Percentiles rank a stretch among this genome's conserved stretches.
These are phyloP conservation scores for Lanmaoa rubissima DNA, from an alignment of 768 basidiomycete genomes.

Conservation along the genomic window DNA sequence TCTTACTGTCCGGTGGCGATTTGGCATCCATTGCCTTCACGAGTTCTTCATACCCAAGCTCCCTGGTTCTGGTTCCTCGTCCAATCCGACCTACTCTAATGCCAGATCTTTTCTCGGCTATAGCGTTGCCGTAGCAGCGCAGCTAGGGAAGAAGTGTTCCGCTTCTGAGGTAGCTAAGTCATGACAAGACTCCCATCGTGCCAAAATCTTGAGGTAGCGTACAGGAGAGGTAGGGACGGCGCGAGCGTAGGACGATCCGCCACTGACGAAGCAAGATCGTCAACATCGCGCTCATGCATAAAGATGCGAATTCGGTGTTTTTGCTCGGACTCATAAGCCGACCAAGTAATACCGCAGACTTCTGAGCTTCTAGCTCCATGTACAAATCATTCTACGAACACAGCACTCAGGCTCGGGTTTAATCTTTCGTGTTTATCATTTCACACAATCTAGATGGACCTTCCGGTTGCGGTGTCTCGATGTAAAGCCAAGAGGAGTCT, in stretches of 20 bases:
- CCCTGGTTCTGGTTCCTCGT: constrained; percentile 6
- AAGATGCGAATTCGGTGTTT: background rate
- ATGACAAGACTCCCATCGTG: background rate
- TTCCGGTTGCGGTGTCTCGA: background rate
- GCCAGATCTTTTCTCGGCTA: background rate
- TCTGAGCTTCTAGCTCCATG: background rate
- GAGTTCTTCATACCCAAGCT: constrained; percentile 12
- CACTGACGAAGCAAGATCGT: constrained; percentile 13
- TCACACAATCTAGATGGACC: background rate
- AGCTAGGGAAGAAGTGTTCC: background rate
- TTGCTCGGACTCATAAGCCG: background rate
- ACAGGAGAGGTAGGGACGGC: background rate
- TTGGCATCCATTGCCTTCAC: constrained; percentile 11
- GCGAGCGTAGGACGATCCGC: constrained; percentile 14
- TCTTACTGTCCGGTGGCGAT: constrained; percentile 14
- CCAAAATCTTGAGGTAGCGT: background rate
- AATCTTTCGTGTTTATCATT: background rate
- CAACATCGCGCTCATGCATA: background rate
- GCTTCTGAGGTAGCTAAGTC: background rate
- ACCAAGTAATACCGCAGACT: background rate
- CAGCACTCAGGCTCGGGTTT: background rate
- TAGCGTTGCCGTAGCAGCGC: background rate
- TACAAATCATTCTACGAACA: background rate
- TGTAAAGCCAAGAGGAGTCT: background rate
- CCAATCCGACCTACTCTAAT: background rate